A percentile compares a stretch with the other conserved stretches of the same genome.
These are phyloP conservation scores for Pseudopediastrum boryanum DNA, from an alignment of 139 green algal genomes.

Conservation along the genomic window DNA sequence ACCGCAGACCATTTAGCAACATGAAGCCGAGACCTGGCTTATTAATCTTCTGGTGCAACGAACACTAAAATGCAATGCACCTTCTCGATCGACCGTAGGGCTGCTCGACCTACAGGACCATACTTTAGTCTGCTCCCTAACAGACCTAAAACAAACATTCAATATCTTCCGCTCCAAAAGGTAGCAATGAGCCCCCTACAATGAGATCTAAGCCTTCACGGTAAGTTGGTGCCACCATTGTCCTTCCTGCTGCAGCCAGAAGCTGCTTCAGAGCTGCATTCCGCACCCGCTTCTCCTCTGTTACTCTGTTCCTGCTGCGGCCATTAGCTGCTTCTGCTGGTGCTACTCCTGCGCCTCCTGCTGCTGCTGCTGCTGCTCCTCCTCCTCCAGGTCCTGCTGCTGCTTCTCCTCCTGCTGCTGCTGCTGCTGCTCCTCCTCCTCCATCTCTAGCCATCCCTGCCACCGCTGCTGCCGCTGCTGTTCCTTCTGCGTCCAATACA, in stretches of 20 bases:
- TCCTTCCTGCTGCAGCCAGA: neutral
- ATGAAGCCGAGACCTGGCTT: too few relatives aligned
- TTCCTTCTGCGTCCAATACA: neutral
- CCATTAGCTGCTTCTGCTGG: neutral
- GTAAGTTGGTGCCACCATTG: conserved; percentile 17
- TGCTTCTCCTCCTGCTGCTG: neutral
- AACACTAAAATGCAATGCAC: too few relatives aligned
- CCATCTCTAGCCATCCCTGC: neutral
- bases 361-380: neutral
- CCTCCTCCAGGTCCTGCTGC: neutral
- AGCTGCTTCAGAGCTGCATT: conserved; percentile 8
- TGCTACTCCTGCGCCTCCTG: neutral
- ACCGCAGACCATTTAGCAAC: too few relatives aligned
- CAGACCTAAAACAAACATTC: neutral
- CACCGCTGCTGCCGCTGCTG: neutral
- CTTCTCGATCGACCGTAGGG: too few relatives aligned
- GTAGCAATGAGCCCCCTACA: neutral
- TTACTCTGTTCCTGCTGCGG: neutral
- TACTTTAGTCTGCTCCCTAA: too few relatives aligned
- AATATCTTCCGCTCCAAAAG: conserved; percentile 10
- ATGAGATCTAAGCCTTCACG: conserved; percentile 8
- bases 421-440: conserved; percentile 3
- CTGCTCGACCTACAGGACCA: too few relatives aligned
- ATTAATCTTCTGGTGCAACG: too few relatives aligned
- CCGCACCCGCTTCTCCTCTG: conserved; percentile 23